Evolutionary conservation across 2,329 filamentous ascomycete genomes (phyloP).

Genomic region (Cercospora beticola): DNA sequence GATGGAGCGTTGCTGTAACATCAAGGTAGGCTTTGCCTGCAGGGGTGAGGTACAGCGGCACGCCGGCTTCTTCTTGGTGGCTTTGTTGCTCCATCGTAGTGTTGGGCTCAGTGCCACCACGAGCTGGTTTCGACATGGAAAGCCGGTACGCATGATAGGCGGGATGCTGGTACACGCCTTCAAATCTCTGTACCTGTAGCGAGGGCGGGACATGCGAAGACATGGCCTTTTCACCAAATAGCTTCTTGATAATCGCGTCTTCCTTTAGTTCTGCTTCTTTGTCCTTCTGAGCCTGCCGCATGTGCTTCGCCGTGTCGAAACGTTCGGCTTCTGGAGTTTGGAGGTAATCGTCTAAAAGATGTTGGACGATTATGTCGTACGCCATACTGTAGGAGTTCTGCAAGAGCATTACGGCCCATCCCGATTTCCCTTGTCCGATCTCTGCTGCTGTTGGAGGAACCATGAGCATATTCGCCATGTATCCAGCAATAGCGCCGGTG

Average conservation of each 20-base stretch:
- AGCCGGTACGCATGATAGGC: conserved; percentile 11
- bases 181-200: conserved; percentile 2
- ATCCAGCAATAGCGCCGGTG: conserved; percentile 48
- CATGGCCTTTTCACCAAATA: not conserved
- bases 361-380: conserved; percentile 8
- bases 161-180: conserved; percentile 16
- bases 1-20: conserved; percentile 12
- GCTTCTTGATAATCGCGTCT: conserved; percentile 7
- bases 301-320: conserved; percentile 2
- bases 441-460: conserved; percentile 39
- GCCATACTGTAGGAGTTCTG: conserved; percentile 25
- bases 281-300: not conserved
- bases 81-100: not conserved
- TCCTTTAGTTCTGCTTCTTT: conserved; percentile 4
- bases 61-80: not conserved
- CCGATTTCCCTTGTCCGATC: conserved; percentile 23
- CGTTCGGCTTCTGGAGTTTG: conserved; percentile 7
- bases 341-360: conserved; percentile 14
- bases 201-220: not conserved
- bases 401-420: conserved; percentile 44
- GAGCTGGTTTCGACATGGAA: not conserved
- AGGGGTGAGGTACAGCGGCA: conserved; percentile 11
- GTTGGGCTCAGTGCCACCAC: not conserved
- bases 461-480: conserved; percentile 47
- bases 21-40: not conserved